phyloP scores from a whole-genome alignment of 805 yeast species.

The Kodamaea fukazawae region DNA sequence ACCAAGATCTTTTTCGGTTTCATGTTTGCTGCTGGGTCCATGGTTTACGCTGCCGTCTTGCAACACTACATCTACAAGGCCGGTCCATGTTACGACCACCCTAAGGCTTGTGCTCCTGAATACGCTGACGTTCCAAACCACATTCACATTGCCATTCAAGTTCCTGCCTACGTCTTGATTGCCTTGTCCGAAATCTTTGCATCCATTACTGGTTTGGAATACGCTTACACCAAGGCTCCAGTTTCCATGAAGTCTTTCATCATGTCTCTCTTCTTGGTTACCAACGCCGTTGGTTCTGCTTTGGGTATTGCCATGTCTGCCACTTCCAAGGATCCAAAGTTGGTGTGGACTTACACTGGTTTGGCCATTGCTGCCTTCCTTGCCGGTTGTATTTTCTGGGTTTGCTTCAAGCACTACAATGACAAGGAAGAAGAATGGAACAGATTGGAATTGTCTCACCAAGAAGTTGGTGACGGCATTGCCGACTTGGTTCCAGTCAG shows the following conservation, averaged over 20 bases:
- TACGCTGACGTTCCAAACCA: conserved; percentile 45
- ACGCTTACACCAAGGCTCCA: conserved; percentile 83
- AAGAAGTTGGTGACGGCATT: conserved; percentile 10
- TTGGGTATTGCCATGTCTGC: conserved; percentile 71
- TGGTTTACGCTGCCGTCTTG: conserved; percentile 74
- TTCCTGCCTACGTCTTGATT: conserved; percentile 69
- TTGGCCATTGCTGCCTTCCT: conserved; percentile 57
- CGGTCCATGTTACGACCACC: conserved; percentile 71
- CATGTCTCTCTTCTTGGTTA: conserved; percentile 63
- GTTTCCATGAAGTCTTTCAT: conserved; percentile 61
- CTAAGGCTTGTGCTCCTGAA: conserved; percentile 49
- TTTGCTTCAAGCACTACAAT: conserved; percentile 54
- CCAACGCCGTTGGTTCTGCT: conserved; percentile 76
- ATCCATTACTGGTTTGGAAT: conserved; percentile 77
- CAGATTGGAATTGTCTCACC: conserved; percentile 39
- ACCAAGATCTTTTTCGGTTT: conserved; percentile 72
- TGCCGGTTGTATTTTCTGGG: conserved; percentile 63
- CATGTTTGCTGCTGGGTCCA: conserved; percentile 58
- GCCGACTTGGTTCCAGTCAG: conserved; percentile 11
- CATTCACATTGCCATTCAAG: conserved; percentile 67
- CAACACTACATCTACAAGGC: conserved; percentile 66
- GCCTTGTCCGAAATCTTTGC: conserved; percentile 78
- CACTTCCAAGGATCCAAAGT: conserved; percentile 65
- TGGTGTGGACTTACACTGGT: conserved; percentile 66
- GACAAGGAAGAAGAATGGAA: conserved; percentile 57